These are phyloP conservation scores for Plasmodium knowlesi DNA, from an alignment of 169 alveolate genomes.

Conservation along the genomic window DNA sequence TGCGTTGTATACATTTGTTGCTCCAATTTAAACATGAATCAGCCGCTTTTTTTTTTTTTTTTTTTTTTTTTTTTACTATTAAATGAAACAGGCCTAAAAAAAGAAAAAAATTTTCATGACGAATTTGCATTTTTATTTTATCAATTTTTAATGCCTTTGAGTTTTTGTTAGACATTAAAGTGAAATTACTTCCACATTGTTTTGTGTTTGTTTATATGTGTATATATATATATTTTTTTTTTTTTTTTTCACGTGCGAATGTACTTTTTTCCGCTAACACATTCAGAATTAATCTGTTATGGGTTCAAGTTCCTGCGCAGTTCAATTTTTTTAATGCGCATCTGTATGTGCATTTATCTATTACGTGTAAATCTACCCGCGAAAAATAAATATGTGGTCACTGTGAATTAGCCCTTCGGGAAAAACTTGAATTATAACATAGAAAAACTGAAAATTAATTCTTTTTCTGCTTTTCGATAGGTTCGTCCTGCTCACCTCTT, in stretches of 20 bases:
- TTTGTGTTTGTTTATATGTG: neutral
- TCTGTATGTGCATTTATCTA: neutral
- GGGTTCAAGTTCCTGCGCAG: neutral
- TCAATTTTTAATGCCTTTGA: constrained; percentile 7
- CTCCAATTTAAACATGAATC: neutral
- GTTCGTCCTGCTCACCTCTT: neutral
- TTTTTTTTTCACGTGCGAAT: neutral
- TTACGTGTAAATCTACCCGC: neutral
- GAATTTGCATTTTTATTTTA: neutral
- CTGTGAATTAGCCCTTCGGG: neutral
- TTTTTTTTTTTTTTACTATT: neutral
- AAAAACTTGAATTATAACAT: neutral
- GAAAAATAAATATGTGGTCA: neutral
- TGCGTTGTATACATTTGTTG: neutral
- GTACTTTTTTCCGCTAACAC: neutral
- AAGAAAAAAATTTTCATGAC: neutral
- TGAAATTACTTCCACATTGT: neutral
- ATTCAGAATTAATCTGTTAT: neutral
- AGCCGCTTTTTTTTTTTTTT: neutral
- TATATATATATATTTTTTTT: neutral
- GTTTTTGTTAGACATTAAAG: neutral
- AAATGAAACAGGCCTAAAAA: neutral
- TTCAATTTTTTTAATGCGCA: neutral
- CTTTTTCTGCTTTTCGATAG: neutral
- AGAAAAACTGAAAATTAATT: neutral